phyloP scores from a whole-genome alignment of 1,284 basidiomycete genomes.

The Rhodotorula mucilaginosa region DNA sequence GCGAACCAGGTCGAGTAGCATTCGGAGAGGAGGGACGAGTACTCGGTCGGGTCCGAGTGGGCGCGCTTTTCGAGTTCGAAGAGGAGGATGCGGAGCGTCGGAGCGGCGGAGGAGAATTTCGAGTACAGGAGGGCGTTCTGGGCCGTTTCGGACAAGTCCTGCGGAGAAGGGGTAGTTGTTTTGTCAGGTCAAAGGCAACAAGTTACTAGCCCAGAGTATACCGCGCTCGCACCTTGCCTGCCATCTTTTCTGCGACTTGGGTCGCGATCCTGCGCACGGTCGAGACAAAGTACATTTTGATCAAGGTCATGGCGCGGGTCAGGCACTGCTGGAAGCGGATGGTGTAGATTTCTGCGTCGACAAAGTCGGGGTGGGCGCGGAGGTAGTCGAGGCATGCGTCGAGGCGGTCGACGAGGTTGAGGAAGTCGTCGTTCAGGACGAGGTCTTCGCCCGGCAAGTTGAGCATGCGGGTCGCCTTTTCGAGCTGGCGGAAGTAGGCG shows the following conservation, averaged over 20 bases:
- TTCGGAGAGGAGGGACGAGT: constrained; percentile 71
- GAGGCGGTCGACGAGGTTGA: constrained; percentile 88
- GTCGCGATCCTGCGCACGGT: constrained; percentile 67
- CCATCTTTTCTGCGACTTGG: constrained; percentile 67
- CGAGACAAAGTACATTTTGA: constrained; percentile 89
- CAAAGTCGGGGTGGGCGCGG: constrained; percentile 69
- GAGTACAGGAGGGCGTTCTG: constrained; percentile 82
- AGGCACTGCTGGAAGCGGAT: constrained; percentile 93
- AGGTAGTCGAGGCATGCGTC: constrained; percentile 88
- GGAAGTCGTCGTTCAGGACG: constrained; percentile 80
- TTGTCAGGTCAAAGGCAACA: no score
- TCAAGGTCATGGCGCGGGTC: constrained; percentile 90
- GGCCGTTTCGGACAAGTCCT: constrained; percentile 78
- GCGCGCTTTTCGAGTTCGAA: constrained; percentile 69
- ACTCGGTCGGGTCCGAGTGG: constrained; percentile 76
- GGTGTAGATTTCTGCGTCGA: constrained; percentile 84
- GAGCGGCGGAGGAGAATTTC: constrained; percentile 71
- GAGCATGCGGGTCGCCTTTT: constrained; percentile 81
- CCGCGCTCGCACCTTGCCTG: constrained; percentile 60
- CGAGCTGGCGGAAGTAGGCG: constrained; percentile 88
- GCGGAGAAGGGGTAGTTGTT: neutral
- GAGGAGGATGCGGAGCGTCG: constrained; percentile 65
- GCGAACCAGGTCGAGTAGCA: constrained; percentile 79
- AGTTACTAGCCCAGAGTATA: no score
- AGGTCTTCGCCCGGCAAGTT: constrained; percentile 87